A percentile compares a stretch with the other conserved stretches of the same genome.
Evolutionary conservation across 495 filamentous ascomycete genomes (phyloP).

Genomic region (Paragyromitra xinjiangensis): DNA sequence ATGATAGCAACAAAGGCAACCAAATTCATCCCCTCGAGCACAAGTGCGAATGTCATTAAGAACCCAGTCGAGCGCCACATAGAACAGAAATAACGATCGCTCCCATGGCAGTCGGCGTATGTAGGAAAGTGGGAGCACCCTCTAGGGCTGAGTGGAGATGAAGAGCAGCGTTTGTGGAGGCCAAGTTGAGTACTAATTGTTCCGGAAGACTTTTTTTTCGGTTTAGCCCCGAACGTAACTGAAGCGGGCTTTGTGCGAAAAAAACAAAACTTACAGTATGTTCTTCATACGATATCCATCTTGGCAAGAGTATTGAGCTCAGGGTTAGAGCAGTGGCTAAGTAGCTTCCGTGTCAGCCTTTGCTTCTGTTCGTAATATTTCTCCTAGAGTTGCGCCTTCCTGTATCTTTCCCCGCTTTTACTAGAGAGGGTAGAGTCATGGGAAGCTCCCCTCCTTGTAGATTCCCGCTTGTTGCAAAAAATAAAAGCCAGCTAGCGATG

Average conservation of each 20-base stretch:
- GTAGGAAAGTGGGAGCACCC: constrained; percentile 66
- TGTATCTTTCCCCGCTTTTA: background rate
- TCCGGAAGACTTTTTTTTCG: constrained; percentile 64
- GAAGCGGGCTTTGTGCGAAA: background rate
- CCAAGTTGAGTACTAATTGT: constrained; percentile 69
- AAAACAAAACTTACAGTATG: constrained; percentile 62
- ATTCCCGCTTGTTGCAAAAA: background rate
- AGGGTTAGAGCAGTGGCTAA: constrained; percentile 82
- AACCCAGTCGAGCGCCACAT: constrained; percentile 91
- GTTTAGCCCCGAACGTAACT: background rate
- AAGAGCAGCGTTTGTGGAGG: constrained; percentile 79
- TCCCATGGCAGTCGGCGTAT: constrained; percentile 73
- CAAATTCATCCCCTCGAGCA: constrained; percentile 77
- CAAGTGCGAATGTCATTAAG: constrained; percentile 80
- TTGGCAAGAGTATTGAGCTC: constrained; percentile 74
- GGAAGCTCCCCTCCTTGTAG: background rate
- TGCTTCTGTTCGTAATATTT: background rate
- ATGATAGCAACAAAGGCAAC: constrained; percentile 79
- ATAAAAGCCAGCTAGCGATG: constrained; percentile 22
- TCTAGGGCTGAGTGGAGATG: constrained; percentile 60
- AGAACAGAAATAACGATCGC: constrained; percentile 81
- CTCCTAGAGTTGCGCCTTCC: background rate
- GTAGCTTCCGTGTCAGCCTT: constrained; percentile 11
- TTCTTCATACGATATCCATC: constrained; percentile 80
- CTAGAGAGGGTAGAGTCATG: background rate